Conservation (phyloP, 1,284 basidiomycete species). For the Heterobasidion occidentale region DNA sequence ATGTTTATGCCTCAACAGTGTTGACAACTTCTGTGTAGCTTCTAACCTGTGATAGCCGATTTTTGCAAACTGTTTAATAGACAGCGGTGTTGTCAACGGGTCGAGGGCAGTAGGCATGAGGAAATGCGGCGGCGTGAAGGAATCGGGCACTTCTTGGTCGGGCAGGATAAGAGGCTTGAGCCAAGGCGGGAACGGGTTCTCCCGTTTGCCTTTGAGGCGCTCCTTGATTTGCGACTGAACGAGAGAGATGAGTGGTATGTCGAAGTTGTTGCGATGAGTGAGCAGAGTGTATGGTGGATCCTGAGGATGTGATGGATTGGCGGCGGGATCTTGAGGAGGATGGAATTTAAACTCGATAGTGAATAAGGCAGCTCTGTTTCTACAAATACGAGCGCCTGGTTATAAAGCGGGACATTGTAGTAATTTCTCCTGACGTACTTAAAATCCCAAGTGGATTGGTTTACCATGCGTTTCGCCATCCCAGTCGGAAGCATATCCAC, state of each 20-base stretch:
- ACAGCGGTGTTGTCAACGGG: constrained; percentile 20
- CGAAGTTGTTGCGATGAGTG: constrained; percentile 53
- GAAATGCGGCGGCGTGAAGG: constrained; percentile 48
- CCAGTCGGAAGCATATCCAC: constrained; percentile 72
- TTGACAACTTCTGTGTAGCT: constrained; percentile 34
- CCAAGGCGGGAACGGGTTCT: constrained; percentile 40
- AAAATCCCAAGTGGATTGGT: constrained; percentile 76
- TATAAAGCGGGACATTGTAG: background rate
- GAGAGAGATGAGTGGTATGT: constrained; percentile 40
- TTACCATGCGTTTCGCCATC: constrained; percentile 73
- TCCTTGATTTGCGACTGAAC: constrained; percentile 38
- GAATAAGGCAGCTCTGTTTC: constrained; percentile 59
- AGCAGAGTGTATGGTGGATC: constrained; percentile 39
- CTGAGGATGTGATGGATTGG: constrained; percentile 26
- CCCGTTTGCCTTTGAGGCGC: constrained; percentile 29
- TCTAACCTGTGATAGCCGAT: constrained; percentile 50
- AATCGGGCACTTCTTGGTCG: constrained; percentile 44
- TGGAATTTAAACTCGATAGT: constrained; percentile 68
- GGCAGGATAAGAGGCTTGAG: constrained; percentile 41
- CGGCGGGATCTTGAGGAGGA: constrained; percentile 35
- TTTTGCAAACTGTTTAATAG: background rate
- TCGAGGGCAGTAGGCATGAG: constrained; percentile 44
- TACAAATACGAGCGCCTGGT: constrained; percentile 18
- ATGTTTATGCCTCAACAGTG: constrained; percentile 46
- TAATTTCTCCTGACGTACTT: constrained; percentile 43